Conservation (phyloP, 140 eudicot species). For the Flaveria floridana region DNA sequence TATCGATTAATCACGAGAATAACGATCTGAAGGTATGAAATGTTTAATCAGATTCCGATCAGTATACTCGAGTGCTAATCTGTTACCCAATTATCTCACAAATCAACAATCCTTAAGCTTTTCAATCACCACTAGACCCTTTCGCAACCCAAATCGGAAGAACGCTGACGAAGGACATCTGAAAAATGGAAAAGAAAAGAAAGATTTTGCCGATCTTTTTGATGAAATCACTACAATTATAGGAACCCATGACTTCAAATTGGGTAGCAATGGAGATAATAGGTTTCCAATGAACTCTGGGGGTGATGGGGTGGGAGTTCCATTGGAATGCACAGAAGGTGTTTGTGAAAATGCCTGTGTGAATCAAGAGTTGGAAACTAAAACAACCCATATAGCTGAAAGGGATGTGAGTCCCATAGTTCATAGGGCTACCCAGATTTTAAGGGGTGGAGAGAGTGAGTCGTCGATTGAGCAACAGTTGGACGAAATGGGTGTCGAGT, state of each 20-base stretch:
- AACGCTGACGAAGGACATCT: constrained; percentile 28
- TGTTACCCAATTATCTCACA: constrained; percentile 20
- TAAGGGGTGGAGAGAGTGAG: constrained; percentile 40
- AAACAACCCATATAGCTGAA: constrained; percentile 24
- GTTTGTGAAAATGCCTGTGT: constrained; percentile 64
- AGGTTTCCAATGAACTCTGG: constrained; percentile 19
- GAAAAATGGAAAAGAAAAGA: constrained; percentile 29
- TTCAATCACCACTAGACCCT: constrained; percentile 37
- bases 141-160: constrained; percentile 36
- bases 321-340: constrained; percentile 37
- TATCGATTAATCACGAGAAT: not conserved
- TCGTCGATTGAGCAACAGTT: constrained; percentile 55
- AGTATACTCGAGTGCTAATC: constrained; percentile 33
- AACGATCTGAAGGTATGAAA: constrained; percentile 39
- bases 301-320: not conserved
- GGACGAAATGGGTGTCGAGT: constrained; percentile 35
- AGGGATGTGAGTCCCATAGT: constrained; percentile 53
- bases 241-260: constrained; percentile 45
- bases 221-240: constrained; percentile 63
- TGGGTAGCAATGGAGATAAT: constrained; percentile 26
- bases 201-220: constrained; percentile 45
- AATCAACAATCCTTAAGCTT: constrained; percentile 28
- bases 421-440: constrained; percentile 51
- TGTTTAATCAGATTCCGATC: constrained; percentile 36
- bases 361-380: constrained; percentile 24